These are phyloP conservation scores for Podosphaera aphanis DNA, from an alignment of 2,329 filamentous ascomycete genomes.

Conservation along the genomic window DNA sequence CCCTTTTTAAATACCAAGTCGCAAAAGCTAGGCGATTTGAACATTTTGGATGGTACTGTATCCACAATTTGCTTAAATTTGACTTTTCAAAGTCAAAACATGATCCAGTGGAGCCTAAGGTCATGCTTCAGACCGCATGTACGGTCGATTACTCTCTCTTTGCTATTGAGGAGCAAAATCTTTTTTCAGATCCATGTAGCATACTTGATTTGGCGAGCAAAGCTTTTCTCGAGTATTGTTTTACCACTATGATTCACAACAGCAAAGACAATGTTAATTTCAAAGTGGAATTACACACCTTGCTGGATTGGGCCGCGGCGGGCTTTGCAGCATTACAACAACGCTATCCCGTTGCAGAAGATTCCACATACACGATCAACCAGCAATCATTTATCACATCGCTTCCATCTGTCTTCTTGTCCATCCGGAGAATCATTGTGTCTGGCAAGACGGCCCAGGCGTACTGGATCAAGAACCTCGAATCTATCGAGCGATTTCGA, in stretches of 20 bases:
- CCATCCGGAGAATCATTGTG: background rate
- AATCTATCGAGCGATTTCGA: background rate
- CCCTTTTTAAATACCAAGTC: slow-evolving; percentile 1
- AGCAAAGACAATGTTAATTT: background rate
- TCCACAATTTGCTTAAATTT: background rate
- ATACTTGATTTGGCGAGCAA: background rate
- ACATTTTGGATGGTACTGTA: background rate
- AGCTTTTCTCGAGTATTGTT: background rate
- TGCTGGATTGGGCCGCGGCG: background rate
- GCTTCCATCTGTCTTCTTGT: background rate
- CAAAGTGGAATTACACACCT: background rate
- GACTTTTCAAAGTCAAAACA: background rate
- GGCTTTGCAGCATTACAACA: background rate
- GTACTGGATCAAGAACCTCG: slow-evolving; percentile 1
- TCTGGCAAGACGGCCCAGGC: background rate
- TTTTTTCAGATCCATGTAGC: background rate
- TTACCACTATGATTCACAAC: background rate
- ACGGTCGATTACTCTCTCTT: background rate
- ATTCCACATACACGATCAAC: background rate
- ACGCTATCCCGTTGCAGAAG: background rate
- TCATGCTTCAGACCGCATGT: background rate
- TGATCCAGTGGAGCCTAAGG: background rate
- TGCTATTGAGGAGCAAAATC: slow-evolving; percentile 2
- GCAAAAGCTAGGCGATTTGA: background rate
- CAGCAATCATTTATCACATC: background rate